These are phyloP conservation scores for Papiliotrema nemorosa DNA, from an alignment of 1,284 basidiomycete species.

Conservation along the genomic window DNA sequence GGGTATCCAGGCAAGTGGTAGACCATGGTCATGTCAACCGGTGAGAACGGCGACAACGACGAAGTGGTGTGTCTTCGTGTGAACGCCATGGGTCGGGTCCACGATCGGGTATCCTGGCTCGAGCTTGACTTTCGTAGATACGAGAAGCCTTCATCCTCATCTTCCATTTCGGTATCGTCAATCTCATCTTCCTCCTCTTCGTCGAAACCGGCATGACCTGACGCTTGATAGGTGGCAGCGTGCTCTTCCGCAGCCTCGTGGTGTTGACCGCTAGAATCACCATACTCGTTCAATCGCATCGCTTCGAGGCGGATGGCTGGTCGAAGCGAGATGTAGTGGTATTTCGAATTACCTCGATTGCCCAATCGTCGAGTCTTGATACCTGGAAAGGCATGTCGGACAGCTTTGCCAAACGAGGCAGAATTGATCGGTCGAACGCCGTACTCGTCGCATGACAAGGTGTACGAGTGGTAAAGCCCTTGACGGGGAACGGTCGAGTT, in stretches of 20 bases:
- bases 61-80: constrained; percentile 16
- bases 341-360: constrained; percentile 71
- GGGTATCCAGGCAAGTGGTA: constrained; percentile 31
- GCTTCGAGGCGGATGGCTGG: constrained; percentile 82
- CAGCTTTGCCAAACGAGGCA: constrained; percentile 88
- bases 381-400: constrained; percentile 83
- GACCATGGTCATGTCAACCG: constrained; percentile 6
- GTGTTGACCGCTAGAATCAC: constrained; percentile 48
- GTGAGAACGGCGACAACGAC: neutral
- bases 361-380: constrained; percentile 90
- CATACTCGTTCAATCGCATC: constrained; percentile 83
- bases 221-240: constrained; percentile 8
- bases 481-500: constrained; percentile 62
- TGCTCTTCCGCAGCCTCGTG: constrained; percentile 24
- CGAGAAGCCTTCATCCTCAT: constrained; percentile 13
- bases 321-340: constrained; percentile 58
- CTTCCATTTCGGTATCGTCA: constrained; percentile 23
- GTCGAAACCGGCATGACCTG: constrained; percentile 8
- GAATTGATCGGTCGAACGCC: constrained; percentile 72
- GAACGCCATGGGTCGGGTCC: constrained; percentile 4
- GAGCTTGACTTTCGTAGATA: neutral
- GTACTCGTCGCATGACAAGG: constrained; percentile 64
- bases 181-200: constrained; percentile 11
- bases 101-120: neutral
- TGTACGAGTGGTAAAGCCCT: constrained; percentile 87